These are phyloP conservation scores for Aspergillus diversus DNA, from an alignment of 495 filamentous ascomycete genomes.

Conservation along the genomic window DNA sequence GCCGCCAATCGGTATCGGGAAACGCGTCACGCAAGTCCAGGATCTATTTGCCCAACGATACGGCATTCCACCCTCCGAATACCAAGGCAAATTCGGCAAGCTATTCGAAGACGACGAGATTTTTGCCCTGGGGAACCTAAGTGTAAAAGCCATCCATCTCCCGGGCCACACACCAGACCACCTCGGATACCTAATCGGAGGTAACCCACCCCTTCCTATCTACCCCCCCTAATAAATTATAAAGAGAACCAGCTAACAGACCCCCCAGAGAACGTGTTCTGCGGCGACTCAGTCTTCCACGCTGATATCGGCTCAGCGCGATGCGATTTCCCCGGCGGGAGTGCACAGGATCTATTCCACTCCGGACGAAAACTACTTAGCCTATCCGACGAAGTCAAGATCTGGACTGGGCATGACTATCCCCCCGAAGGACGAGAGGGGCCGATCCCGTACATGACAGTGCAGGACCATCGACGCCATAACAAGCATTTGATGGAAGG, in stretches of 20 bases:
- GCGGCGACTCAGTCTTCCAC: slow-evolving; percentile 64
- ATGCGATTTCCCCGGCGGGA: slow-evolving; percentile 64
- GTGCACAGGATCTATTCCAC: slow-evolving; percentile 44
- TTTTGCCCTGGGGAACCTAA: slow-evolving; percentile 53
- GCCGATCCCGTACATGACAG: slow-evolving; percentile 50
- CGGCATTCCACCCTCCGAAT: slow-evolving; percentile 44
- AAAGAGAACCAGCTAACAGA: slow-evolving; percentile 16
- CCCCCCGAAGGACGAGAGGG: slow-evolving; percentile 35
- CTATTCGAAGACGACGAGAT: slow-evolving; percentile 57
- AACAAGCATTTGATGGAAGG: slow-evolving; percentile 58
- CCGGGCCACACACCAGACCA: slow-evolving; percentile 68
- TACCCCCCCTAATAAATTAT: no score
- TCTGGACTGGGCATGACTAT: slow-evolving; percentile 59
- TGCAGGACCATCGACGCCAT: slow-evolving; percentile 48
- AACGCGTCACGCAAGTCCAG: slow-evolving; percentile 57
- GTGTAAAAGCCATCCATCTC: slow-evolving; percentile 53
- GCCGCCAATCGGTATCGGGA: slow-evolving; percentile 55
- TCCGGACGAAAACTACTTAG: slow-evolving; percentile 51
- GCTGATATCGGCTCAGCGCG: slow-evolving; percentile 61
- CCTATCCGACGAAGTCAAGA: slow-evolving; percentile 46
- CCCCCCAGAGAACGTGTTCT: slow-evolving; percentile 56
- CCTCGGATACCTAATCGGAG: slow-evolving; percentile 60
- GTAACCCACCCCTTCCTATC: no score
- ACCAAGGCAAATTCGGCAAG: slow-evolving; percentile 50
- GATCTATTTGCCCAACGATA: slow-evolving; percentile 52